A percentile compares a stretch with the other conserved stretches of the same genome.
These are phyloP conservation scores for Echria macrotheca DNA, from an alignment of 495 filamentous ascomycete species.

Conservation along the genomic window DNA sequence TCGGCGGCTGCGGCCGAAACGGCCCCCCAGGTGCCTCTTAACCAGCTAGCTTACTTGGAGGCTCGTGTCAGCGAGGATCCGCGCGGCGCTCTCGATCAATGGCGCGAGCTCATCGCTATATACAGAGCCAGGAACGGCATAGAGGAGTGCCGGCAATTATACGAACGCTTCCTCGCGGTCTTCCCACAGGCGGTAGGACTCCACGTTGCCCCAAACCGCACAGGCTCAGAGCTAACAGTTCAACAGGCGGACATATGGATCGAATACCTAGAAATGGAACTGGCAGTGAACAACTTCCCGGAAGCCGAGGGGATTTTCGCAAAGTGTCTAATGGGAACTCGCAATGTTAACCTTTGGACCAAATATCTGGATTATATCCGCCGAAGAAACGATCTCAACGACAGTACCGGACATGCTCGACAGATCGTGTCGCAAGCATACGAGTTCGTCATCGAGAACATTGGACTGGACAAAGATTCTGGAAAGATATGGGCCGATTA, in stretches of 20 bases:
- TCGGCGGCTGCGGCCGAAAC: conserved; percentile 15
- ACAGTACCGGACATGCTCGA: conserved; percentile 68
- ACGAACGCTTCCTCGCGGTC: conserved; percentile 76
- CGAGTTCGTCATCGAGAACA: conserved; percentile 81
- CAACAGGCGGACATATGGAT: conserved; percentile 83
- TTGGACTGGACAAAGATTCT: conserved; percentile 89
- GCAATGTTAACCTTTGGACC: conserved; percentile 81
- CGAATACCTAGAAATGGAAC: conserved; percentile 79
- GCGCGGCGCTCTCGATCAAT: conserved; percentile 82
- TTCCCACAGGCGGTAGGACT: conserved; percentile 85
- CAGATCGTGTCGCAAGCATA: conserved; percentile 74
- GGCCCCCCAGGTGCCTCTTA: conserved; percentile 53
- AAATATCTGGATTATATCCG: conserved; percentile 95
- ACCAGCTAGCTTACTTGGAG: conserved; percentile 79
- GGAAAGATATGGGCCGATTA: conserved; percentile 91
- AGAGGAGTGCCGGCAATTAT: conserved; percentile 72
- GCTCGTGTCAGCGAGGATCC: conserved; percentile 88
- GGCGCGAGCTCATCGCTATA: conserved; percentile 80
- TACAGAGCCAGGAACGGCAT: conserved; percentile 74
- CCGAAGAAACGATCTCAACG: conserved; percentile 80
- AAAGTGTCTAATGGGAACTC: conserved; percentile 63
- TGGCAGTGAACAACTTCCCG: conserved; percentile 69
- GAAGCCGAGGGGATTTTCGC: conserved; percentile 78
- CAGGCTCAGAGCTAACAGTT: conserved; percentile 21
- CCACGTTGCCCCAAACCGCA: not conserved